Conservation (phyloP, 805 yeast species). For the Ogataea henricii region DNA sequence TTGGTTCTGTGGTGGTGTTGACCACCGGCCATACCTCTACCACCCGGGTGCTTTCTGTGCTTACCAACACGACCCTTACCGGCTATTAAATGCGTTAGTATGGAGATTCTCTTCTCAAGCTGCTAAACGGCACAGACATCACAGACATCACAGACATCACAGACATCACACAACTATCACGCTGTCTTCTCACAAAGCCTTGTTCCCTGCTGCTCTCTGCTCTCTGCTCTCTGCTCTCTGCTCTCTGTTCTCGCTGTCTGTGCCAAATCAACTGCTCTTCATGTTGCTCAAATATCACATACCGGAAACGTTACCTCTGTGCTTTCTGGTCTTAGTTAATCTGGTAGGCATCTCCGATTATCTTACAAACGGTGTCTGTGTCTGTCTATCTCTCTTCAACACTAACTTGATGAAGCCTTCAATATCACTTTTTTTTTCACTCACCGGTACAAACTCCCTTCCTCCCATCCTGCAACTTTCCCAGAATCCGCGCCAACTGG, state of each 20-base stretch:
- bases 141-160: too few species aligned
- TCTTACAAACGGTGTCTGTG: conserved; percentile 13
- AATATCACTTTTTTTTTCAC: not conserved
- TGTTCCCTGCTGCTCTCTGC: too few species aligned
- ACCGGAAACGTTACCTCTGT: conserved; percentile 99
- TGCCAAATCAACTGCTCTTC: too few species aligned
- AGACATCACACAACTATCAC: too few species aligned
- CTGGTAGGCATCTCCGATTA: conserved; percentile 86
- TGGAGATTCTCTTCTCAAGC: not conserved
- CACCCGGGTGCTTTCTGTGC: conserved; percentile 99
- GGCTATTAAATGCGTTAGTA: conserved; percentile 54
- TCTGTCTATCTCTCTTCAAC: conserved; percentile 9
- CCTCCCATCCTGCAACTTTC: conserved; percentile 5
- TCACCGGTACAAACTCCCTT: not conserved
- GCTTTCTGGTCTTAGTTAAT: conserved; percentile 99
- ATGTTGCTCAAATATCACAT: conserved; percentile 44
- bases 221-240: too few species aligned
- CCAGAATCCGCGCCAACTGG: conserved; percentile 4
- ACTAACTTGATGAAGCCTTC: conserved; percentile 6
- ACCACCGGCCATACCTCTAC: conserved; percentile 99
- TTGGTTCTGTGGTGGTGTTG: conserved; percentile 99
- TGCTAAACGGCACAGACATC: too few species aligned
- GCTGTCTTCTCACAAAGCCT: too few species aligned
- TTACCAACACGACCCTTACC: conserved; percentile 99
- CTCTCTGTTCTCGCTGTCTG: not conserved